A percentile compares a stretch with the other conserved stretches of the same genome.
Conservation (phyloP, 345 rosid genomes). For the Capsella bursapastoris region DNA sequence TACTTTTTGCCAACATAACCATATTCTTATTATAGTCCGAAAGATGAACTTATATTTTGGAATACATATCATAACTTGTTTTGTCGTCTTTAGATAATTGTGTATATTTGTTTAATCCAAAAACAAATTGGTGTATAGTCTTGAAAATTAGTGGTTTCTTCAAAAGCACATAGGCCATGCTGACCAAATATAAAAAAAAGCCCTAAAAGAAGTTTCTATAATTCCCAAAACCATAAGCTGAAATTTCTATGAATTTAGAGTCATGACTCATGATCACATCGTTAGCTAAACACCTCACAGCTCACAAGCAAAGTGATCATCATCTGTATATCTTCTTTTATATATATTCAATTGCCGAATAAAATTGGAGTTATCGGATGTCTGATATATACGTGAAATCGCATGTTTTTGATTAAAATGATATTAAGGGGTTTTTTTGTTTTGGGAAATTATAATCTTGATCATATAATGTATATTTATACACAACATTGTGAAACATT, state of each 20-base stretch:
- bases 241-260: slow-evolving; percentile 3
- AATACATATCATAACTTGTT: background rate
- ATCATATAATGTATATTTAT: background rate
- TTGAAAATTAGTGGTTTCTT: background rate
- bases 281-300: slow-evolving; percentile 3
- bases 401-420: background rate
- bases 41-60: slow-evolving; percentile 15
- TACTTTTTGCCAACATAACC: slow-evolving; percentile 23
- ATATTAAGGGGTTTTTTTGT: too few relatives aligned
- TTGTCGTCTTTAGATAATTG: background rate
- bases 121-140: background rate
- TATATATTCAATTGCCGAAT: background rate
- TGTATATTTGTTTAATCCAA: background rate
- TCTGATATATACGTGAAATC: background rate
- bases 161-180: background rate
- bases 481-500: background rate
- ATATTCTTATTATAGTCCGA: slow-evolving; percentile 1
- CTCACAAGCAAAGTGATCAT: background rate
- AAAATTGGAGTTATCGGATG: background rate
- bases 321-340: background rate
- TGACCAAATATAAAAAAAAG: background rate
- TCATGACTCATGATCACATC: background rate
- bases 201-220: background rate
- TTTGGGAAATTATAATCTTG: background rate
- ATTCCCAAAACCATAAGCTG: background rate